Evolutionary conservation across 129 eudicot genomes (phyloP).

Genomic region (Deinandra increscens): DNA sequence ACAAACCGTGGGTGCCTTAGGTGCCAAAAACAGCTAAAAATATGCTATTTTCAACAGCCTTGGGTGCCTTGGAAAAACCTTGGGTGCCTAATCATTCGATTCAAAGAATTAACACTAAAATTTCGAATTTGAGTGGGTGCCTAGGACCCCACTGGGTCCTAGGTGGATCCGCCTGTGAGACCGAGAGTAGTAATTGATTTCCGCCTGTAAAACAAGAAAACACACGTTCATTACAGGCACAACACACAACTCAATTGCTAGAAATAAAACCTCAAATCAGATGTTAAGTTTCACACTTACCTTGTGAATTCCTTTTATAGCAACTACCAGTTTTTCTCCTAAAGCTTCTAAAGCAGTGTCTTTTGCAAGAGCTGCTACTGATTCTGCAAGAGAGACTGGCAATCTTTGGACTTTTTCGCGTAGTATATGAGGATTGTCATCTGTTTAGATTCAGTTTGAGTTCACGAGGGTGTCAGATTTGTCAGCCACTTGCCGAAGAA

Average conservation of each 20-base stretch:
- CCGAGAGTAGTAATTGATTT: constrained; percentile 57
- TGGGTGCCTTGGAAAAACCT: too few relatives aligned
- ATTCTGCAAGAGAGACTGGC: constrained; percentile 73
- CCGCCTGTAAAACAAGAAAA: constrained; percentile 60
- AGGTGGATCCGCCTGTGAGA: too few relatives aligned
- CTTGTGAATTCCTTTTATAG: constrained; percentile 84
- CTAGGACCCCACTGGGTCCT: too few relatives aligned
- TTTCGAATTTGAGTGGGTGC: too few relatives aligned
- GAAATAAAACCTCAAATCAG: background rate
- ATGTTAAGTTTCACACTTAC: constrained; percentile 33
- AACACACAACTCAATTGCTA: too few relatives aligned
- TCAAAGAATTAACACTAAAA: too few relatives aligned
- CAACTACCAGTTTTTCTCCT: constrained; percentile 72
- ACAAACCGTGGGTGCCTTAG: too few relatives aligned
- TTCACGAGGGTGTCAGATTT: too few relatives aligned
- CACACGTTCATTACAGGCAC: background rate
- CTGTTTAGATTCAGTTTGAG: constrained; percentile 53
- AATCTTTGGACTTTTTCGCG: constrained; percentile 58
- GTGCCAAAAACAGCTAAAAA: too few relatives aligned
- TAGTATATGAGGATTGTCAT: constrained; percentile 64
- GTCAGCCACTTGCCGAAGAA: too few relatives aligned
- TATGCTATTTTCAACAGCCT: too few relatives aligned
- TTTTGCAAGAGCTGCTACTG: constrained; percentile 78
- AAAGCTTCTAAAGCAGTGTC: constrained; percentile 53
- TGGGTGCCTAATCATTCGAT: too few relatives aligned